These are phyloP conservation scores for Cercospora janseana DNA, from an alignment of 2,329 filamentous ascomycete species.

Conservation along the genomic window DNA sequence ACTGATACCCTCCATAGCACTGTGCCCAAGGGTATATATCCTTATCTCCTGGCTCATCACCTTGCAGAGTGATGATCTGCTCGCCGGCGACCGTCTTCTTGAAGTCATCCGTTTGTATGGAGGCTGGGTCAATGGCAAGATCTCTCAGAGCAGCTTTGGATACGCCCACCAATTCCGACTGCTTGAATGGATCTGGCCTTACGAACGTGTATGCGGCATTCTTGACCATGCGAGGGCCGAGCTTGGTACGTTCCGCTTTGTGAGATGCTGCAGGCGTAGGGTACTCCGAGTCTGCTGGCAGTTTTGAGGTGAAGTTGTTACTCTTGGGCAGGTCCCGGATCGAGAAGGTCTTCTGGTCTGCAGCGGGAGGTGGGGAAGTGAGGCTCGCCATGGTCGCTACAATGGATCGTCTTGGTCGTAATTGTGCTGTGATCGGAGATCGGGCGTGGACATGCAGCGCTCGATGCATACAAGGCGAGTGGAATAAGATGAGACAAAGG, in stretches of 20 bases:
- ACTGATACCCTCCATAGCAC: constrained; percentile 78
- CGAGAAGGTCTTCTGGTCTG: constrained; percentile 36
- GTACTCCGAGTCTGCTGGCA: constrained; percentile 75
- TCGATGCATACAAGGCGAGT: constrained; percentile 25
- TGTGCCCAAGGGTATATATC: constrained; percentile 96
- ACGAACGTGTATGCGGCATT: constrained; percentile 88
- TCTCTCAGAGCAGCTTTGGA: constrained; percentile 76
- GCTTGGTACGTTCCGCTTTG: constrained; percentile 70
- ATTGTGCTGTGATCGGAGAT: constrained; percentile 21
- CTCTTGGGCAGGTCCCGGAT: constrained; percentile 60
- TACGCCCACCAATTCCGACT: constrained; percentile 76
- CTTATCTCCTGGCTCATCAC: constrained; percentile 55
- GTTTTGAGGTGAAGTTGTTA: constrained; percentile 61
- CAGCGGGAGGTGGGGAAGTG: constrained; percentile 34
- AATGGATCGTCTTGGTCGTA: constrained; percentile 29
- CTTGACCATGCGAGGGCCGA: constrained; percentile 79
- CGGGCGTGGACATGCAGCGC: constrained; percentile 16
- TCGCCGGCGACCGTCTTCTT: constrained; percentile 76
- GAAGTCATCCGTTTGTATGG: constrained; percentile 72
- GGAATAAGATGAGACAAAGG: not conserved
- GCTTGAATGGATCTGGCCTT: constrained; percentile 68
- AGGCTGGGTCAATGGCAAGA: constrained; percentile 69
- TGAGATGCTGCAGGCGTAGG: constrained; percentile 81
- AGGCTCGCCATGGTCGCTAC: constrained; percentile 48
- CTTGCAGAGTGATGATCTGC: constrained; percentile 73